A percentile compares a stretch with the other conserved stretches of the same genome.
These are phyloP conservation scores for Triticum timopheevii DNA, from an alignment of 176 grass and related monocot species.

Conservation along the genomic window DNA sequence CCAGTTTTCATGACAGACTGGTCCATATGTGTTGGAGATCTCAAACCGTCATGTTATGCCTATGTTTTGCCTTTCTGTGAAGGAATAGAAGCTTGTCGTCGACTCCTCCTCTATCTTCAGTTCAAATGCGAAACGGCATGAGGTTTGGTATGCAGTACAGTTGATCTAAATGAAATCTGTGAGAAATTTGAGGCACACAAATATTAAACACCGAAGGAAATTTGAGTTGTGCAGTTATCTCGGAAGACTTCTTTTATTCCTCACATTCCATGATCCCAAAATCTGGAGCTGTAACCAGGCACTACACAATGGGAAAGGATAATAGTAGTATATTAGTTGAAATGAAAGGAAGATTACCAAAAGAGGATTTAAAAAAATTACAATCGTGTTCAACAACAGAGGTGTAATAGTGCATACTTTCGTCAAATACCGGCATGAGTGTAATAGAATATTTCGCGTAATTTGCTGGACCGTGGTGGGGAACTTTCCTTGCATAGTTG, in stretches of 20 bases:
- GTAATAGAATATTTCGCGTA: background rate
- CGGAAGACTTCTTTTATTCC: background rate
- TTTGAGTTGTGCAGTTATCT: background rate
- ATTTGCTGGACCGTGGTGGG: background rate
- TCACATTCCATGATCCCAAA: background rate
- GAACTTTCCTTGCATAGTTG: background rate
- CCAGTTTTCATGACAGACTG: no score
- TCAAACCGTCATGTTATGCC: background rate
- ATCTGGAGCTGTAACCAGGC: background rate
- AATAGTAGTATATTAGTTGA: background rate
- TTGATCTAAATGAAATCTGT: background rate
- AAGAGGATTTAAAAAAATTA: background rate
- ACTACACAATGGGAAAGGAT: background rate
- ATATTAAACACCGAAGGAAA: background rate
- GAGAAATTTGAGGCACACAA: background rate
- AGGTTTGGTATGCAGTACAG: background rate
- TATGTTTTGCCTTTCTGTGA: background rate
- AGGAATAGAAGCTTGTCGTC: background rate
- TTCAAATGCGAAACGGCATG: background rate
- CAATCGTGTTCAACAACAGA: background rate
- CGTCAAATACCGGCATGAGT: background rate
- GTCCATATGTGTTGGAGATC: background rate
- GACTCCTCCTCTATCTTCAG: background rate
- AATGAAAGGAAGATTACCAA: background rate
- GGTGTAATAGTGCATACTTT: background rate